phyloP scores from a whole-genome alignment of 1,139 yeast species.

The Debaryomyces sp. region DNA sequence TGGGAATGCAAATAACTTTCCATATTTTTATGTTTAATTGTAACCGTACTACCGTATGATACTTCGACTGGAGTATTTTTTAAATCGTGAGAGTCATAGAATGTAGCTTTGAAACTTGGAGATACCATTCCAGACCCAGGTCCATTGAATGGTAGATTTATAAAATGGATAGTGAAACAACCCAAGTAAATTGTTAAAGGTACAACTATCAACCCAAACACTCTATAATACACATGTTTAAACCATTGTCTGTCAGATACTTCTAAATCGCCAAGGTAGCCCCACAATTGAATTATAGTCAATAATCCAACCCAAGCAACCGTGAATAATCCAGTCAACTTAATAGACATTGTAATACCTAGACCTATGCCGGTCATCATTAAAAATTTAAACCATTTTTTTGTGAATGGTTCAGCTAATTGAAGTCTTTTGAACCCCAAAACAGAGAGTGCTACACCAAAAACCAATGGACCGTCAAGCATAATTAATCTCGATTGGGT shows the following conservation, averaged over 20 bases:
- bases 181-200: conserved; percentile 55
- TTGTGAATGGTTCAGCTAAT: conserved; percentile 34
- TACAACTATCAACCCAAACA: conserved; percentile 38
- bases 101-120: conserved; percentile 58
- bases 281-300: conserved; percentile 53
- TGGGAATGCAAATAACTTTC: conserved; percentile 76
- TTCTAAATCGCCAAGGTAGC: conserved; percentile 56
- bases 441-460: conserved; percentile 45
- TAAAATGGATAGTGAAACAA: conserved; percentile 53
- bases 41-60: conserved; percentile 65
- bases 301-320: conserved; percentile 52
- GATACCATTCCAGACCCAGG: conserved; percentile 55
- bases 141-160: conserved; percentile 48
- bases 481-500: conserved; percentile 54
- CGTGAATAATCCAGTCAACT: conserved; percentile 57
- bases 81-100: conserved; percentile 43
- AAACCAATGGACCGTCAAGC: conserved; percentile 53
- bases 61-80: conserved; percentile 50
- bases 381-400: conserved; percentile 48
- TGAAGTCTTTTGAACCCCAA: conserved; percentile 48
- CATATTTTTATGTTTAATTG: conserved; percentile 63
- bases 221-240: conserved; percentile 33
- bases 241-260: conserved; percentile 33
- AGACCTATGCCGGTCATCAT: conserved; percentile 50
- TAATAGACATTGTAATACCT: conserved; percentile 56